Evolutionary conservation across 371 early-diverging fungal species (phyloP).

Genomic region (Apophysomyces ossiformis): DNA sequence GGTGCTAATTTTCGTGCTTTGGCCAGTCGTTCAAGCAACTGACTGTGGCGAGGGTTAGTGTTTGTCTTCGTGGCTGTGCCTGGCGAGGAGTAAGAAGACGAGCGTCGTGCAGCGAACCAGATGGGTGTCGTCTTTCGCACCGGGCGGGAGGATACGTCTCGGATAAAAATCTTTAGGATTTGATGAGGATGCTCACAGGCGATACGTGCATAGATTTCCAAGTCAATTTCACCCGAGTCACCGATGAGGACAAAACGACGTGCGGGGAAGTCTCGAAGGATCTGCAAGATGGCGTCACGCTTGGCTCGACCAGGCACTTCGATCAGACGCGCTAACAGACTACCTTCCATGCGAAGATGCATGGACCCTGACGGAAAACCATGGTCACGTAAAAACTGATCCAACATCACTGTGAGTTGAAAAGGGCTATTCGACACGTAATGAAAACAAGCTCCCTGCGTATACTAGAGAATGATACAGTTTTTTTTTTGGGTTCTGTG

Average conservation of each 20-base stretch:
- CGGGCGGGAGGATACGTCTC: conserved; percentile 59
- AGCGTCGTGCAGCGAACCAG: background rate
- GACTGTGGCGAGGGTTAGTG: conserved; percentile 1
- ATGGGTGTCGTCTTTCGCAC: background rate
- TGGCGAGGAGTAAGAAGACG: background rate
- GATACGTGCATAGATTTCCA: conserved; percentile 77
- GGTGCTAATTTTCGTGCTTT: conserved; percentile 31
- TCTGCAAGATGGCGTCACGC: conserved; percentile 57
- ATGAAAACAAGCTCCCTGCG: conserved; percentile 78
- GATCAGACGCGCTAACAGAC: conserved; percentile 35
- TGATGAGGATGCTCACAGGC: conserved; percentile 65
- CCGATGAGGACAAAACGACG: conserved; percentile 88
- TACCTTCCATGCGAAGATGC: conserved; percentile 67
- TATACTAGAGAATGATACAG: conserved; percentile 35
- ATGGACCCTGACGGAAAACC: conserved; percentile 84
- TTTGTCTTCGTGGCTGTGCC: background rate
- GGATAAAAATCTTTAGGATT: conserved; percentile 83
- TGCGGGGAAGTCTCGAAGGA: conserved; percentile 78
- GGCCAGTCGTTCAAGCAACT: conserved; percentile 29
- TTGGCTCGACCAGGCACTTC: conserved; percentile 58
- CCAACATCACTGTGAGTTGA: conserved; percentile 80
- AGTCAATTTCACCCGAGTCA: conserved; percentile 90
- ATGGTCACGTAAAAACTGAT: conserved; percentile 68
- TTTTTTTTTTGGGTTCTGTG: too few relatives aligned
- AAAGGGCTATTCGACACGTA: conserved; percentile 93